Conservation (phyloP, 305 asterid species). For the Fraxinus nigra region DNA sequence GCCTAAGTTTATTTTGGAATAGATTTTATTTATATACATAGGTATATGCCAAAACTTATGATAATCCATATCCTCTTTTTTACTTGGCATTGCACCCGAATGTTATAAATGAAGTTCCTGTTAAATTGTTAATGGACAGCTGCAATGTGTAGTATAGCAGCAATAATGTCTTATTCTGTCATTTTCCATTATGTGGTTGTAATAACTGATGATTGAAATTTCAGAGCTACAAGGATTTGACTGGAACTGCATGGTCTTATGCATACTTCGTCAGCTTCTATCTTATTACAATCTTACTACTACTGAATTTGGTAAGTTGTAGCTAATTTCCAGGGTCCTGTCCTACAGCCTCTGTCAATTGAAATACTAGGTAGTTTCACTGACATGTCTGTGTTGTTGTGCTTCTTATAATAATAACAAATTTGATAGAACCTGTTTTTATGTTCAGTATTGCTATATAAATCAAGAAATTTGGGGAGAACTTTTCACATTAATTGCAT, state of each 20-base stretch:
- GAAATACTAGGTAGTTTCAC: not conserved
- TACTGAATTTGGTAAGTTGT: slow-evolving; percentile 78
- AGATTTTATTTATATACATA: not conserved
- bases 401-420: not conserved
- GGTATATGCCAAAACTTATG: not conserved
- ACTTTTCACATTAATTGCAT: not conserved
- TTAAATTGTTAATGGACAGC: not conserved
- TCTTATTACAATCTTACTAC: slow-evolving; percentile 75
- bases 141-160: not conserved
- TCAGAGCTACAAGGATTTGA: slow-evolving; percentile 86
- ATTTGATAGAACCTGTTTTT: not conserved
- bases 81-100: not conserved
- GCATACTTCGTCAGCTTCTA: slow-evolving; percentile 95
- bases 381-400: not conserved
- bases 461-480: not conserved
- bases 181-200: not conserved
- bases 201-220: slow-evolving; percentile 29
- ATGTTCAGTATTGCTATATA: not conserved
- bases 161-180: not conserved
- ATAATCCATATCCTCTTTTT: not conserved
- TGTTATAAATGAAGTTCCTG: not conserved
- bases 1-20: not conserved
- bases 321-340: slow-evolving; percentile 8
- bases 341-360: slow-evolving; percentile 10
- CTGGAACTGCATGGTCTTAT: slow-evolving; percentile 77